Evolutionary conservation across 345 rosid genomes (phyloP), one percentile per base, ranked within the genome.

Genomic region (Syzygium aqueum): DNA sequence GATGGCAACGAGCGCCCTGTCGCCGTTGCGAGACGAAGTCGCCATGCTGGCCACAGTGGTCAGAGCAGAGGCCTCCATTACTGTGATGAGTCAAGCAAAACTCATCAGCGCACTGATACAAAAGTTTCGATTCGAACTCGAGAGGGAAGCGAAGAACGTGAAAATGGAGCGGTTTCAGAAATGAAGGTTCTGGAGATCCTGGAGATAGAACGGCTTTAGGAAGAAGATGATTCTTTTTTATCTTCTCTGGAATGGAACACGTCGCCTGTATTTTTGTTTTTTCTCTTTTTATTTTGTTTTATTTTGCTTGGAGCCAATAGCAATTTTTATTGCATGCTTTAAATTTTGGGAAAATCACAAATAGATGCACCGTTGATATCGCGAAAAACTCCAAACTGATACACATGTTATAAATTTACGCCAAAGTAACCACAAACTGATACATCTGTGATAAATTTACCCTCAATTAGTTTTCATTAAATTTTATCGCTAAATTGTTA

Each of bases 21-120:
- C 90, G 51, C 85, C 85, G 80, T 89, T 63, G 73, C 91, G 28
- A 85, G 90, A 86, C n/a, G 87, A 10, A 6, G 46, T 19, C 33
- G 78, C 56, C 86, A 89, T 22, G 50, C 91, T 25, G 53, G 93
- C 85, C 87, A 90, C 65, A 88, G 96, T 87, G 86, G 94, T 52
- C 59, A 93, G 90, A 84, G 92, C 82, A 15, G 95, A 89, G 86
- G 90, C 90, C 63, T 96, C 95, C 99, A 96, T 96, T 87, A 87
- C 84, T 77, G 86, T 33, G 49, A 37, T 6, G 49, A 73, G 50
- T 54, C 43, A 57, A 53, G 43, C 0, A 25, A 15, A 87, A 33
- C 84, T 84, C 46, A 53, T 85, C 77, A 6, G 25, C 78, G 46
- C 78, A 8, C 23, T 4, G 78, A 8, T 9, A 9, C 82, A 22